Evolutionary conservation across 345 rosid species (phyloP), one percentile per base, ranked within the genome.

Genomic region (Populus tremula): DNA sequence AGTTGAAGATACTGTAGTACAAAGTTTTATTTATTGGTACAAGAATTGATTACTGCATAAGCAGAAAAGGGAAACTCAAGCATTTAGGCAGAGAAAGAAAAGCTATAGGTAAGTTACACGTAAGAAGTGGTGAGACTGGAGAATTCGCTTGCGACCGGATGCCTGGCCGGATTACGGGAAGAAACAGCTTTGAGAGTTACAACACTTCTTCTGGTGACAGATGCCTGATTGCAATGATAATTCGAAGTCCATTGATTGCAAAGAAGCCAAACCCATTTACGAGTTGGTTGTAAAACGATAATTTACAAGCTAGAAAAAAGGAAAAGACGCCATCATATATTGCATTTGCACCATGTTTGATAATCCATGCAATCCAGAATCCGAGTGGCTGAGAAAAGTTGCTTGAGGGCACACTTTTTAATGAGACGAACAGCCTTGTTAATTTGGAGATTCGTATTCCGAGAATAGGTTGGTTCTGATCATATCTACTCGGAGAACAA

Each of bases 201-300:
- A 20, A 31, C 10, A 23, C 33, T 16, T 2, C 12, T 39, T 11
- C n/a, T 73, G n/a, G 36, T 33, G 36, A 43, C 68, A 61, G 18
- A 38, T 74, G 43, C 64, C 59, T 74, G 61, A 63, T 74, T 36
- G 67, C 23, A 73, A 61, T 43, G 12, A 43, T 35, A 73, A 61
- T 61, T 39, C 35, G 41, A 61, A 25, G 54, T 21, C 39, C 76
- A 56, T 61, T 73, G 54, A 73, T 39, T 61, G 68, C 68, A 61
- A 61, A 61, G 47, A 27, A 59, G 39, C 69, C 70, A 25, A 63
- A 29, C 17, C 59, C 29, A 29, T 62, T 73, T 11, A 43, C 6
- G 47, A 0, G 12, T 0, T 43, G 47, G 3, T 0, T 43, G 13
- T 11, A 43, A 43, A 0, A 43, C 1, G 12, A 43, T 43, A 43